A percentile compares a stretch with the other conserved stretches of the same genome.
These are phyloP conservation scores for Trametes hirsuta DNA, from an alignment of 1,284 basidiomycete genomes.

Conservation along the genomic window DNA sequence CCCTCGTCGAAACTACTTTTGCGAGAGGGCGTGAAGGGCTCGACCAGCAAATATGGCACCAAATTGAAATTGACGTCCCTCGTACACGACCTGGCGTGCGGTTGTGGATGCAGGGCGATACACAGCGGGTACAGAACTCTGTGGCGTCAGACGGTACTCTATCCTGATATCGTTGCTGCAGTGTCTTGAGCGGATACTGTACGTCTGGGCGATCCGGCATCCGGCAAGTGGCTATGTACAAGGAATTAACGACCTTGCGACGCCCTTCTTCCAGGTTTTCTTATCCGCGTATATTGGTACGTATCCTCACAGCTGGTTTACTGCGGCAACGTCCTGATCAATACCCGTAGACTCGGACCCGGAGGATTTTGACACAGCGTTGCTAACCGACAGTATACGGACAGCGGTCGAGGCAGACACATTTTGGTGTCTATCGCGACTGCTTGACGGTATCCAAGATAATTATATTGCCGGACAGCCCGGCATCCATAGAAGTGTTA, in stretches of 20 bases:
- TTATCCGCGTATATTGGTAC: slow-evolving; percentile 88
- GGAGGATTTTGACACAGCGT: slow-evolving; percentile 80
- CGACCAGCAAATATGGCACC: slow-evolving; percentile 97
- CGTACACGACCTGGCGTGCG: slow-evolving; percentile 89
- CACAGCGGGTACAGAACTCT: slow-evolving; percentile 71
- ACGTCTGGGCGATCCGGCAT: slow-evolving; percentile 97
- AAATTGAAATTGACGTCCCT: slow-evolving; percentile 97
- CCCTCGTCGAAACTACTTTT: slow-evolving; percentile 92
- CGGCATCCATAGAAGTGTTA: slow-evolving; percentile 90
- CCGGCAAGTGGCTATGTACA: slow-evolving; percentile 97
- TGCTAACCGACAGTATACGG: slow-evolving; percentile 72
- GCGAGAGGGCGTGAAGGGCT: slow-evolving; percentile 79
- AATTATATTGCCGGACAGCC: slow-evolving; percentile 96
- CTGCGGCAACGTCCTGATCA: slow-evolving; percentile 11
- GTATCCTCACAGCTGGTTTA: slow-evolving; percentile 25
- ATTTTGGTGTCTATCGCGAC: slow-evolving; percentile 94
- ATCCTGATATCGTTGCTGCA: slow-evolving; percentile 36
- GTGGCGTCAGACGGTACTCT: background rate
- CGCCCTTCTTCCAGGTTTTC: slow-evolving; percentile 95
- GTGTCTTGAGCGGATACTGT: slow-evolving; percentile 91
- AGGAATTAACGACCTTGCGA: slow-evolving; percentile 96
- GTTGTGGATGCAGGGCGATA: slow-evolving; percentile 87
- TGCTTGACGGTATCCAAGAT: slow-evolving; percentile 95
- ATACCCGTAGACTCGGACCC: slow-evolving; percentile 74
- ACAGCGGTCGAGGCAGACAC: slow-evolving; percentile 92